These are phyloP conservation scores for Beta corolliflora DNA, from an alignment of 179 eudicot genomes.

Conservation along the genomic window DNA sequence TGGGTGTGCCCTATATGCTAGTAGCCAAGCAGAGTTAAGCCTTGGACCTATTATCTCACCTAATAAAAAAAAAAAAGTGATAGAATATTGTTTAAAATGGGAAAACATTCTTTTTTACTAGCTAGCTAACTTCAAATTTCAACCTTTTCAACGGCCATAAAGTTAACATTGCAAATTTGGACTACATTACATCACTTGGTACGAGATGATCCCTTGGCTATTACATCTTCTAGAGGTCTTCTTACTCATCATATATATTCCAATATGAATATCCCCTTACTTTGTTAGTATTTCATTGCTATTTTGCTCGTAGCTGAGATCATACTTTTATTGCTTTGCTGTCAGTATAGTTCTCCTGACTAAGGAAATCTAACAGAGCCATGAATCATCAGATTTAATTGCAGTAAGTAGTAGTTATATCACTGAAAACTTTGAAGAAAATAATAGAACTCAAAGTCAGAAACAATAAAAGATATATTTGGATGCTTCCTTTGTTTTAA, in stretches of 20 bases:
- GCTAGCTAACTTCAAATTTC: background rate
- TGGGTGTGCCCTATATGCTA: too few species aligned
- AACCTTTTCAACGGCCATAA: background rate
- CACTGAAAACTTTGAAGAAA: slow-evolving; percentile 16
- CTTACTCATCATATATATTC: background rate
- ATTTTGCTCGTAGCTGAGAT: background rate
- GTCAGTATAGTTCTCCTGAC: background rate
- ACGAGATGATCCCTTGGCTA: background rate
- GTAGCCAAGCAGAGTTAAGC: too few species aligned
- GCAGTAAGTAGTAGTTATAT: background rate
- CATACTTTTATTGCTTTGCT: background rate
- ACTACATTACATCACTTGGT: background rate
- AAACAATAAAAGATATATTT: slow-evolving; percentile 24
- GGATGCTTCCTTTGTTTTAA: slow-evolving; percentile 13
- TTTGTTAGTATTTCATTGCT: background rate
- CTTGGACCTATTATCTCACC: too few species aligned
- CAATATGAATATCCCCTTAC: background rate
- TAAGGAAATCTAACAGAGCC: background rate
- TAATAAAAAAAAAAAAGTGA: too few species aligned
- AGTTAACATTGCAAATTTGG: background rate
- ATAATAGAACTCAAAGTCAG: background rate
- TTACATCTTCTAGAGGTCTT: background rate
- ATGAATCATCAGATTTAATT: background rate
- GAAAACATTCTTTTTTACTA: too few species aligned
- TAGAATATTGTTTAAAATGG: too few species aligned